A percentile compares a stretch with the other conserved stretches of the same genome.
phyloP scores from a whole-genome alignment of 306 rosid genomes.

The Morella rubra region DNA sequence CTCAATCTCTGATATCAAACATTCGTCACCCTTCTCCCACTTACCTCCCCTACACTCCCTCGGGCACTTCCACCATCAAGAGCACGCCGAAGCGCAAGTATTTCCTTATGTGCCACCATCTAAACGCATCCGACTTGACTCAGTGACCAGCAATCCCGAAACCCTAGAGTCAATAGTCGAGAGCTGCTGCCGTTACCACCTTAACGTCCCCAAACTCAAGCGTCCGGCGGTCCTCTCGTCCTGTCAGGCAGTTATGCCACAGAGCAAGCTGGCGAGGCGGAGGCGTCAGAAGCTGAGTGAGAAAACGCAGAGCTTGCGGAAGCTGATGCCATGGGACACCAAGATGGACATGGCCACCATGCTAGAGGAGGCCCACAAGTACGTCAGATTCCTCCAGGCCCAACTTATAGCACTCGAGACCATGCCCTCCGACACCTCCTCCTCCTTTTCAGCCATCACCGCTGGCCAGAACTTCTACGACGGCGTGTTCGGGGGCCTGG shows the following conservation, averaged over 20 bases:
- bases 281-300: constrained; percentile 77
- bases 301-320: constrained; percentile 75
- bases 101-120: not conserved
- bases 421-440: constrained; percentile 50
- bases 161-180: constrained; percentile 24
- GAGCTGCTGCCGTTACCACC: not conserved
- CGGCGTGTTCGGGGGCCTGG: constrained; percentile 40
- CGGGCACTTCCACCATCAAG: constrained; percentile 17
- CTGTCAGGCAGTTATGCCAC: constrained; percentile 29
- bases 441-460: not conserved
- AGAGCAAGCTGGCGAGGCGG: constrained; percentile 52
- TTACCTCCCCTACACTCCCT: constrained; percentile 57
- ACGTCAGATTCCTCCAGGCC: constrained; percentile 74
- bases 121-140: constrained; percentile 37
- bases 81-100: not conserved
- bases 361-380: constrained; percentile 59
- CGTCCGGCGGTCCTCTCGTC: not conserved
- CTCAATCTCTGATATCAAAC: not conserved
- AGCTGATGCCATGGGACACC: constrained; percentile 79
- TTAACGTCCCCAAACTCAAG: not conserved
- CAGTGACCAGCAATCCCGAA: not conserved
- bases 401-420: constrained; percentile 53
- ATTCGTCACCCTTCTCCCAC: constrained; percentile 22
- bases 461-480: not conserved
- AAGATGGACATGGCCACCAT: constrained; percentile 85